Evolutionary conservation across 1,284 basidiomycete species (phyloP).

Genomic region (Malassezia pachydermatis): DNA sequence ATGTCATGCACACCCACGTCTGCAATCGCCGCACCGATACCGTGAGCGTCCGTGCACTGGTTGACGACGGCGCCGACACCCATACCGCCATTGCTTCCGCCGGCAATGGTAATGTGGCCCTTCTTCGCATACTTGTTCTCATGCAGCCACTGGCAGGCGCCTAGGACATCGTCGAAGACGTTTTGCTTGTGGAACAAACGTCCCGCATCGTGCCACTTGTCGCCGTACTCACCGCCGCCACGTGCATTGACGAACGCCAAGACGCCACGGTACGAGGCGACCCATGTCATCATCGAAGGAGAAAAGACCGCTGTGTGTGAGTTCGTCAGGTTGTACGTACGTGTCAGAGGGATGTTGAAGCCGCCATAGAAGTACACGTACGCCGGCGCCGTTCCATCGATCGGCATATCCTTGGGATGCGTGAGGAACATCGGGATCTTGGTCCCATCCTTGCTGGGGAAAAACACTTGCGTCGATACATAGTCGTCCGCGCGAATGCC

Average conservation of each 20-base stretch:
- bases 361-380: constrained; percentile 62
- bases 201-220: constrained; percentile 52
- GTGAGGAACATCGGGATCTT: constrained; percentile 78
- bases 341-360: constrained; percentile 56
- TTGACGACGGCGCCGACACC: constrained; percentile 69
- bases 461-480: constrained; percentile 57
- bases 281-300: constrained; percentile 63
- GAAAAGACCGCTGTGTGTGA: constrained; percentile 59
- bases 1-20: constrained; percentile 60
- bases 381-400: constrained; percentile 67
- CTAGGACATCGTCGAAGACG: constrained; percentile 59
- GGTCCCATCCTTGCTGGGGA: constrained; percentile 66
- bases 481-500: constrained; percentile 66
- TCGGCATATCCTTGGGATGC: constrained; percentile 60
- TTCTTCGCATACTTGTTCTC: constrained; percentile 61
- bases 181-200: constrained; percentile 52
- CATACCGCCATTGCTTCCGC: constrained; percentile 54
- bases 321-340: constrained; percentile 1
- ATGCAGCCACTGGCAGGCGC: constrained; percentile 61
- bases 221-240: constrained; percentile 75
- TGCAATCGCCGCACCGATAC: constrained; percentile 54
- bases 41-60: constrained; percentile 66
- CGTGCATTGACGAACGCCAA: constrained; percentile 58
- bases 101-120: constrained; percentile 65
- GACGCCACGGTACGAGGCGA: constrained; percentile 63